Evolutionary conservation across 2,329 filamentous ascomycete species (phyloP).

Genomic region (Aspergillus oerlinghausenensis): DNA sequence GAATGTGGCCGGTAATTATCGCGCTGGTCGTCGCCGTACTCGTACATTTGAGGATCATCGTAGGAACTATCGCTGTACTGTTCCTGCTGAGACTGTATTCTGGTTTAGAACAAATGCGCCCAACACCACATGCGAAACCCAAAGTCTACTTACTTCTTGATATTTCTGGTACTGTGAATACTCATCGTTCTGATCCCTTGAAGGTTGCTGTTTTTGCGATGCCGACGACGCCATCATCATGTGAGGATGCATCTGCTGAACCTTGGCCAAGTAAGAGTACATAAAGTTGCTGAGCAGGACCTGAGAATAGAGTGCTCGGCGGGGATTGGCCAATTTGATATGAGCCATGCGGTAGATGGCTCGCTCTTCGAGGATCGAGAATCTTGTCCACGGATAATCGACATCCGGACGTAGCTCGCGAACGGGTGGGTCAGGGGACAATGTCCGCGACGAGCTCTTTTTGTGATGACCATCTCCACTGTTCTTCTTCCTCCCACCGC

Average conservation of each 20-base stretch:
- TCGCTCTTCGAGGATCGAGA: conserved; percentile 89
- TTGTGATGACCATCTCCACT: conserved; percentile 70
- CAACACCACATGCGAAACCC: neutral
- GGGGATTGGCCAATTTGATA: conserved; percentile 96
- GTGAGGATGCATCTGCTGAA: conserved; percentile 97
- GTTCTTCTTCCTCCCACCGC: conserved; percentile 79
- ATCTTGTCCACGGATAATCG: conserved; percentile 94
- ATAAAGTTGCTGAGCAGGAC: conserved; percentile 98
- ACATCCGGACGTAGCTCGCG: conserved; percentile 76
- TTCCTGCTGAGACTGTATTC: conserved; percentile 20
- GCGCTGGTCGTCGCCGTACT: conserved; percentile 44
- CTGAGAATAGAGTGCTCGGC: conserved; percentile 85
- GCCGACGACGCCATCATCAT: conserved; percentile 80
- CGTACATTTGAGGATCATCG: conserved; percentile 50
- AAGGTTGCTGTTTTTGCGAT: conserved; percentile 57
- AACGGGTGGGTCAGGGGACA: conserved; percentile 76
- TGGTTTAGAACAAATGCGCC: neutral
- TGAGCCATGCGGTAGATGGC: conserved; percentile 99
- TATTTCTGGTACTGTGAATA: conserved; percentile 44
- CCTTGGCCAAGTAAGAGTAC: conserved; percentile 98
- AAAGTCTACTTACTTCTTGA: conserved; percentile 38
- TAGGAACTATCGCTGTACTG: conserved; percentile 41
- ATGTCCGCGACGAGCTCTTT: conserved; percentile 66
- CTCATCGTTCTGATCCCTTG: conserved; percentile 38
- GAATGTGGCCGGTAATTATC: conserved; percentile 36